Conservation (phyloP, 73 alveolate species). For the Vitrella brassicaformis region DNA sequence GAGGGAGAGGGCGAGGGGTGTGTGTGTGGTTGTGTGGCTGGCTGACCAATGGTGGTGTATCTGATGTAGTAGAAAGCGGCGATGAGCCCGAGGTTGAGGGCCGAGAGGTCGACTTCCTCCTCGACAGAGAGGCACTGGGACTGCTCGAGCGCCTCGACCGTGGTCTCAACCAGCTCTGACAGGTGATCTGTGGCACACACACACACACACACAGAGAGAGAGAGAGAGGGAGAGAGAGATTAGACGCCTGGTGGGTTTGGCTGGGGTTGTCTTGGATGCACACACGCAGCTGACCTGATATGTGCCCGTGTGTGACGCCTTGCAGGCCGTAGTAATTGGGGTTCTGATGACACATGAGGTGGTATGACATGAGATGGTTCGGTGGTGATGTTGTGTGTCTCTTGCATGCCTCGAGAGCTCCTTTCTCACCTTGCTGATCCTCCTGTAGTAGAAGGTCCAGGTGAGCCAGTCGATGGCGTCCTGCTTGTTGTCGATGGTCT, state of each 20-base stretch:
- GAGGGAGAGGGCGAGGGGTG: too few relatives aligned
- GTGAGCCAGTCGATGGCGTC: constrained; percentile 97
- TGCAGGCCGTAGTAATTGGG: constrained; percentile 94
- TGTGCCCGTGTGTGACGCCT: constrained; percentile 61
- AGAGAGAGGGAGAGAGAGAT: too few relatives aligned
- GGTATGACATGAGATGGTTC: too few relatives aligned
- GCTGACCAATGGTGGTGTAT: constrained; percentile 49
- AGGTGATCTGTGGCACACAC: constrained; percentile 82
- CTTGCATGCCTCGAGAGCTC: too few relatives aligned
- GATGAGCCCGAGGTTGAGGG: constrained; percentile 63
- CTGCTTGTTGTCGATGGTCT: constrained; percentile 79
- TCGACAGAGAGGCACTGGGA: constrained; percentile 49
- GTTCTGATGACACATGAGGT: constrained; percentile 42
- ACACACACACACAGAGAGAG: too few relatives aligned
- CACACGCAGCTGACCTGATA: too few relatives aligned
- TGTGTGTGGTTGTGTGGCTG: too few relatives aligned
- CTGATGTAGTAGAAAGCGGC: constrained; percentile 60
- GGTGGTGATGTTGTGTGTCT: too few relatives aligned
- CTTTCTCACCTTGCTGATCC: constrained; percentile 58
- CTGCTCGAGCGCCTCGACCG: constrained; percentile 68
- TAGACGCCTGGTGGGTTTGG: too few relatives aligned
- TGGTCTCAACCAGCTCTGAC: constrained; percentile 78
- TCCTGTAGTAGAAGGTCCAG: constrained; percentile 97
- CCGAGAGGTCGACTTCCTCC: constrained; percentile 50
- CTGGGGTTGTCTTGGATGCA: too few relatives aligned